These are phyloP conservation scores for Brassica hybrid DNA, from an alignment of 441 rosid species.

Conservation along the genomic window DNA sequence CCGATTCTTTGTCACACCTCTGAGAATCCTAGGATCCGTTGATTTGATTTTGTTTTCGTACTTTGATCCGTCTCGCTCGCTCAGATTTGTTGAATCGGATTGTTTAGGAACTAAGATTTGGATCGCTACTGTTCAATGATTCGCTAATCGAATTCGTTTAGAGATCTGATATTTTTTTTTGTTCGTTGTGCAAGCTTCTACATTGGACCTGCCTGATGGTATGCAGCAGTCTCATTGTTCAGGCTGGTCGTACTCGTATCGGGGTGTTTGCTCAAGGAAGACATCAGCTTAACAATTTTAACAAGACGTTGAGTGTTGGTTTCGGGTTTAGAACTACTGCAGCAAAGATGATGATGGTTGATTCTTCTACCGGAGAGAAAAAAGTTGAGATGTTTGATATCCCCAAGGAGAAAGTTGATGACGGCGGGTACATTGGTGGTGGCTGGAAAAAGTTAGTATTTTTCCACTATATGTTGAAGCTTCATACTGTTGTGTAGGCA, in stretches of 20 bases:
- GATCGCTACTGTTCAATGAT: constrained; percentile 15
- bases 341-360: constrained; percentile 85
- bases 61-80: constrained; percentile 22
- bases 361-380: constrained; percentile 60
- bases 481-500: too few species aligned
- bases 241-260: constrained; percentile 53
- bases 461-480: too few species aligned
- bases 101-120: constrained; percentile 20
- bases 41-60: constrained; percentile 14
- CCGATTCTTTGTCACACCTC: constrained; percentile 31
- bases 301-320: constrained; percentile 50
- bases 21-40: constrained; percentile 27
- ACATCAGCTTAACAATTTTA: constrained; percentile 37
- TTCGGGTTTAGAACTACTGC: constrained; percentile 37
- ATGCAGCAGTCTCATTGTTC: constrained; percentile 70
- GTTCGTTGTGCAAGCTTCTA: neutral
- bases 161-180: constrained; percentile 10
- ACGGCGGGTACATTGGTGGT: constrained; percentile 75
- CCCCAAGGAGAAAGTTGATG: constrained; percentile 68
- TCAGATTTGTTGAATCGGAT: constrained; percentile 19
- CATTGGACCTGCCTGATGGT: constrained; percentile 58
- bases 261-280: constrained; percentile 53
- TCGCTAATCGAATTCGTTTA: neutral
- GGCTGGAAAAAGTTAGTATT: constrained; percentile 50
- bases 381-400: constrained; percentile 48